Evolutionary conservation across 805 yeast species (phyloP).

Genomic region (Wickerhamiella cacticola): DNA sequence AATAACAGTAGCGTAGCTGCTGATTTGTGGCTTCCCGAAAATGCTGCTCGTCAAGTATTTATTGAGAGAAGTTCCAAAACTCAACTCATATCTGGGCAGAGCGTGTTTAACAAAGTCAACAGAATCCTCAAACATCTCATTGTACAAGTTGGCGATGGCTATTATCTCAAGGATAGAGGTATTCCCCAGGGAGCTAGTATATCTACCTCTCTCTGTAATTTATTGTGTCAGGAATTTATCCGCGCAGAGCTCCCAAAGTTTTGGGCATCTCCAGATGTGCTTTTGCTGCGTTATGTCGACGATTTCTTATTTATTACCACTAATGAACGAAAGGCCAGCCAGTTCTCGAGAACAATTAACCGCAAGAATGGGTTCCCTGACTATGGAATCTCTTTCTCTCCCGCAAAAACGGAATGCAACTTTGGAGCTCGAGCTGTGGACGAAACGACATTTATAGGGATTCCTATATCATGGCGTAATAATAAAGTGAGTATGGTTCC

Average conservation of each 20-base stretch:
- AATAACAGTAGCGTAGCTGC: not conserved
- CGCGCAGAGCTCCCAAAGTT: slow-evolving; percentile 25
- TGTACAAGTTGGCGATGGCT: slow-evolving; percentile 28
- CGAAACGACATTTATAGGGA: slow-evolving; percentile 17
- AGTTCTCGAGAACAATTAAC: slow-evolving; percentile 25
- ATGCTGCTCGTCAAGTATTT: not conserved
- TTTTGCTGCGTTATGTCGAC: slow-evolving; percentile 61
- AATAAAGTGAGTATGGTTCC: not conserved
- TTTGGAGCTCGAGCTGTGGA: slow-evolving; percentile 18
- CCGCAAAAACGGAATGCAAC: slow-evolving; percentile 31
- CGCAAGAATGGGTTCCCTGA: slow-evolving; percentile 31
- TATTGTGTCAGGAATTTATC: slow-evolving; percentile 54
- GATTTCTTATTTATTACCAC: slow-evolving; percentile 68
- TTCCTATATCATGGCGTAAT: not conserved
- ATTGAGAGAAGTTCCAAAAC: not conserved
- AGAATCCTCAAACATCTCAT: slow-evolving; percentile 38
- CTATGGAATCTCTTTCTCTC: slow-evolving; percentile 35
- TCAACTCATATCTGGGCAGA: not conserved
- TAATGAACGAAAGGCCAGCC: slow-evolving; percentile 25
- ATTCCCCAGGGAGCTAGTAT: slow-evolving; percentile 76
- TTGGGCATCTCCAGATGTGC: slow-evolving; percentile 21
- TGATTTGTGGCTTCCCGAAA: not conserved
- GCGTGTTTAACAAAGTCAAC: not conserved
- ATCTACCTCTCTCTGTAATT: slow-evolving; percentile 62
- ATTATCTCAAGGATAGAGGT: slow-evolving; percentile 48